phyloP scores from a whole-genome alignment of 1,139 yeast species.

The Protomyces inundatus region DNA sequence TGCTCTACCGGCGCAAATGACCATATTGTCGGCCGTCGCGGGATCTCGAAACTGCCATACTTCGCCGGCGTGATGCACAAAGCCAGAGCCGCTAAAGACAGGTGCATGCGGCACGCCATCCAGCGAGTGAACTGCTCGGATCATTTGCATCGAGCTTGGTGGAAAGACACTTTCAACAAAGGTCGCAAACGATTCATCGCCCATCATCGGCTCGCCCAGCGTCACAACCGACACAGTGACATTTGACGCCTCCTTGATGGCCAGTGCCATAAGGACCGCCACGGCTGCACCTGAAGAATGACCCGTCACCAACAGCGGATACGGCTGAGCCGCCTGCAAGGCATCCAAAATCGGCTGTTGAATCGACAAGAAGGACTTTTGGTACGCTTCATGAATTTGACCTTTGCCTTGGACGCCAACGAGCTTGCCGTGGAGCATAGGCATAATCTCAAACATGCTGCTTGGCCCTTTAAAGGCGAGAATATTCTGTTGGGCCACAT shows the following conservation, averaged over 20 bases:
- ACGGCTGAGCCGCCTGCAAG: not conserved
- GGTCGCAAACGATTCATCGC: conserved; percentile 4
- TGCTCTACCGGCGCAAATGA: conserved; percentile 8
- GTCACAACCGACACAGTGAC: conserved; percentile 2
- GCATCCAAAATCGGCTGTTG: not conserved
- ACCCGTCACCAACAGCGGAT: conserved; percentile 14
- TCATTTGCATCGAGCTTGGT: not conserved
- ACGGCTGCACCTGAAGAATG: conserved; percentile 11
- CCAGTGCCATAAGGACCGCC: conserved; percentile 18
- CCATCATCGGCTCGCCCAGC: conserved; percentile 4
- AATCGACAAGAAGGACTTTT: not conserved
- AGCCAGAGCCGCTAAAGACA: not conserved
- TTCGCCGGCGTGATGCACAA: conserved; percentile 18
- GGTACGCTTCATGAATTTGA: conserved; percentile 1
- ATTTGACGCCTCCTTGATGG: not conserved
- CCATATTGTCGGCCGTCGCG: not conserved
- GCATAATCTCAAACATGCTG: not conserved
- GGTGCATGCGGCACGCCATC: conserved; percentile 11
- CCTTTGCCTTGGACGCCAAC: not conserved
- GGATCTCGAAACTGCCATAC: conserved; percentile 21
- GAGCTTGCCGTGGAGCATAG: not conserved
- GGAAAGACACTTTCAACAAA: conserved; percentile 5
- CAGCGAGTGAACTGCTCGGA: conserved; percentile 14
- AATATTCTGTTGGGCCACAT: conserved; percentile 1
- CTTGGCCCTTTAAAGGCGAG: conserved; percentile 15